A percentile compares a stretch with the other conserved stretches of the same genome.
These are phyloP conservation scores for Aspergillus sclerotioniger DNA, from an alignment of 495 filamentous ascomycete species.

Conservation along the genomic window DNA sequence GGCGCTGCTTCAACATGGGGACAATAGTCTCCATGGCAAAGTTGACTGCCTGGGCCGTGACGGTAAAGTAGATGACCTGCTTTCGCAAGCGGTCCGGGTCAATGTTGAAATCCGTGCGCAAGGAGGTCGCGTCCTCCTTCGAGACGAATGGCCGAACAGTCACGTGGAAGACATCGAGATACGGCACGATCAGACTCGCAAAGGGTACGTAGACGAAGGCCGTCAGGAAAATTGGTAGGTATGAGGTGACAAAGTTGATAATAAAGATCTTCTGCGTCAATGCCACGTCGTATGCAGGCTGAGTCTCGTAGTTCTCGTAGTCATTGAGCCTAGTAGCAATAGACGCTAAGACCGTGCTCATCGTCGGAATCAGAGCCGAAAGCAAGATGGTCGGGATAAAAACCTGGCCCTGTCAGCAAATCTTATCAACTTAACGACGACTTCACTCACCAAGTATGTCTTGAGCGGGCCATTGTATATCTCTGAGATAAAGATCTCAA, in stretches of 20 bases:
- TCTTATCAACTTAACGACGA: background rate
- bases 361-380: constrained; percentile 74
- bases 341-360: constrained; percentile 70
- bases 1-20: constrained; percentile 75
- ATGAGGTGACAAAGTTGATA: constrained; percentile 96
- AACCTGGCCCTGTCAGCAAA: constrained; percentile 53
- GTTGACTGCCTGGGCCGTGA: constrained; percentile 90
- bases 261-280: constrained; percentile 91
- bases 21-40: constrained; percentile 84
- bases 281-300: constrained; percentile 71
- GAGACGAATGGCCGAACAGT: constrained; percentile 73
- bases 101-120: constrained; percentile 68
- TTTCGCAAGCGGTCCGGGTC: constrained; percentile 82
- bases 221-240: constrained; percentile 86
- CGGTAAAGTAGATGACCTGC: constrained; percentile 95
- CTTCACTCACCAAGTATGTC: constrained; percentile 63
- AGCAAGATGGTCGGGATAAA: constrained; percentile 87
- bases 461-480: constrained; percentile 92
- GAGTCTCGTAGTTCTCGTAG: constrained; percentile 89
- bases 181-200: constrained; percentile 79
- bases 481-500: constrained; percentile 95
- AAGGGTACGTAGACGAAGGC: constrained; percentile 98
- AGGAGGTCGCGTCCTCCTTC: constrained; percentile 60
- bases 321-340: constrained; percentile 80
- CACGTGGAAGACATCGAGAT: constrained; percentile 81